Base-by-base conservation (phyloP, 78 protist genomes). In the Dictyostelium citrinum region DNA sequence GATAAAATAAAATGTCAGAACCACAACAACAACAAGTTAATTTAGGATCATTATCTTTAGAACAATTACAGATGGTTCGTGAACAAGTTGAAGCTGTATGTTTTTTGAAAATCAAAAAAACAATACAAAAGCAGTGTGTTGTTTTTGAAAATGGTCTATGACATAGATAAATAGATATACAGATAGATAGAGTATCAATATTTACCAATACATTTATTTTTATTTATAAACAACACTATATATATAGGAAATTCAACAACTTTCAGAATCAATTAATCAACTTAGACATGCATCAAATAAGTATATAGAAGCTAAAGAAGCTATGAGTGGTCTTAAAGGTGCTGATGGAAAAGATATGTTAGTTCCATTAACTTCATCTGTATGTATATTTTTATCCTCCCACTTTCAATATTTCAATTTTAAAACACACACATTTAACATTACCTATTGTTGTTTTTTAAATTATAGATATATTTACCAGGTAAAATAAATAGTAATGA, bases 261-360 rank as follows among this genome's bases (percentile, higher is more conserved):
- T 88, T n/a, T 88, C 93, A 88, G 93, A 88, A 8, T 88, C 93
- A 45, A 67, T 78, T 24, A 20, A 17, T 20, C 79, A 76, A 88
- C 58, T 88, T 11, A 88, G 35, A 64, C 93, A 88, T 88, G 93
- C 93, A 35, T 49, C 83, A 20, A 78, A 41, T 46, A 88, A 88
- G 71, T 88, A 88, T 88, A 7, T 78, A 88, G 93, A 88, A 46
- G 93, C 93, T n/a, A 88, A 88, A 67, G 93, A 88, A 11, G 93
- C 93, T 22, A 88, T 88, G 70, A 61, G 41, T 27, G 93, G 93
- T 45, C 71, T 88, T 33, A 27, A 78, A 76, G 93, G 93, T 67
- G 24, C 93, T n/a, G 85, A 88, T n/a, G 93, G 93, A 67, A 88
- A 88, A 78, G 93, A 88, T 9, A 72, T 88, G 27, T 27, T 88